phyloP scores from a whole-genome alignment of 441 rosid species.

The Aquilaria agallochum region DNA sequence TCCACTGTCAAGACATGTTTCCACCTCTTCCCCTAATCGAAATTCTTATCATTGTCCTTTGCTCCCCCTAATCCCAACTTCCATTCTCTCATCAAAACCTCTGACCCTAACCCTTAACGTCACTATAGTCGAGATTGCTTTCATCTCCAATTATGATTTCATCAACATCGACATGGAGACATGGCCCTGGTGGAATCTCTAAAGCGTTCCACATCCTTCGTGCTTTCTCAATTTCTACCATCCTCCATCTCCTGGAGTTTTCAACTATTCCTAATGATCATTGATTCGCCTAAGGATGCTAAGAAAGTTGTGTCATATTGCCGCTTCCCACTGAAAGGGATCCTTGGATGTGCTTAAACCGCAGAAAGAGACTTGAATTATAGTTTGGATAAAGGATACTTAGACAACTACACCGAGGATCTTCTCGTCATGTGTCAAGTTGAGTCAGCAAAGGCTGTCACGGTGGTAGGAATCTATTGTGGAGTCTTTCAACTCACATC shows the following conservation, averaged over 20 bases:
- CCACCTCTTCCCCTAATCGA: conserved; percentile 7
- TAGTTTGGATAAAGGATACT: conserved; percentile 81
- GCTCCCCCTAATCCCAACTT: conserved; percentile 18
- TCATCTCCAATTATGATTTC: conserved; percentile 78
- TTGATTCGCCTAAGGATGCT: conserved; percentile 52
- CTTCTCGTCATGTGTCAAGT: conserved; percentile 88
- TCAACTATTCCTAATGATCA: conserved; percentile 79
- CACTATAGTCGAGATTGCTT: conserved; percentile 87
- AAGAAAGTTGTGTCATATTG: conserved; percentile 77
- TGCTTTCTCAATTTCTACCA: conserved; percentile 61
- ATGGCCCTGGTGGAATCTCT: conserved; percentile 80
- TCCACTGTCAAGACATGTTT: conserved; percentile 1
- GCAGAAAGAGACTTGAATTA: conserved; percentile 77
- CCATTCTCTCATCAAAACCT: conserved; percentile 4
- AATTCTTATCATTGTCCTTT: conserved; percentile 11
- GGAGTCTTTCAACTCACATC: too few species aligned
- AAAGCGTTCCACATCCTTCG: conserved; percentile 67
- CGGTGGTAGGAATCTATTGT: too few species aligned
- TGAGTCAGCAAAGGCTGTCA: conserved; percentile 66
- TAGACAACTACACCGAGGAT: conserved; percentile 61
- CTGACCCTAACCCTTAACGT: conserved; percentile 58
- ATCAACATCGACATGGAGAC: conserved; percentile 92
- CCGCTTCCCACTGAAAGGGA: conserved; percentile 69
- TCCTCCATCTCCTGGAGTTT: conserved; percentile 72
- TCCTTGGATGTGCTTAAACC: conserved; percentile 85